Evolutionary conservation across 345 rosid genomes (phyloP), one percentile per base, ranked within the genome.

Genomic region (Heritiera fomes): DNA sequence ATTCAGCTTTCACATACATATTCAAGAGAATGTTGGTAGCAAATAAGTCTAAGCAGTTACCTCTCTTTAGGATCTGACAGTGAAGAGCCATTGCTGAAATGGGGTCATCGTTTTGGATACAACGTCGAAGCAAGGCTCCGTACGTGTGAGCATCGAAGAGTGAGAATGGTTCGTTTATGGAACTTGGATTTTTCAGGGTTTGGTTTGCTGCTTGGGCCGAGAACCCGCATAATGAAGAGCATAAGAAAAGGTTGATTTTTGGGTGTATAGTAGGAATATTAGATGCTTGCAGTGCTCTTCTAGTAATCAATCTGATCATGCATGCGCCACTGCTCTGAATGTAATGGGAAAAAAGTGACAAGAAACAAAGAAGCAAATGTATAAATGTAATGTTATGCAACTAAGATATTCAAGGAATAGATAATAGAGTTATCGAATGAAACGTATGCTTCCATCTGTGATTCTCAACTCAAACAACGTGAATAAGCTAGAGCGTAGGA

Each of bases 11-110:
- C 0, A 81, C 91, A 34, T 90, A 94, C 0, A 89, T 78, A 18
- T 91, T 80, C 2, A 91, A 82, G 40, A 96, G 88, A 83, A 91
- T 84, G 80, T 92, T 94, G 32, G 83, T 28, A 1, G 92, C 89
- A 58, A 88, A 91, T 68, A 94, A 86, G 82, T 94, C 99, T 61
- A 92, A 80, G 89, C 89, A 90, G 82, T 80, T 84, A 1, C 98
- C 98, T 79, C 76, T 84, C 86, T 94, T 94, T 8, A 89, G 5
- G 28, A 89, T 74, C 15, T 86, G 82, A 76, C 91, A 88, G 52
- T 91, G 98, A 38, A 92, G 77, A 68, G 87, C 83, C 80, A 59
- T 89, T 14, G 87, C 88, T 18, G 78, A 49, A 41, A 52, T 3
- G 34, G 63, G 78, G 63, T 90, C 95, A 78, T 79, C 89, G 75